Evolutionary conservation across 345 rosid species (phyloP).

Genomic region (Boechera stricta): DNA sequence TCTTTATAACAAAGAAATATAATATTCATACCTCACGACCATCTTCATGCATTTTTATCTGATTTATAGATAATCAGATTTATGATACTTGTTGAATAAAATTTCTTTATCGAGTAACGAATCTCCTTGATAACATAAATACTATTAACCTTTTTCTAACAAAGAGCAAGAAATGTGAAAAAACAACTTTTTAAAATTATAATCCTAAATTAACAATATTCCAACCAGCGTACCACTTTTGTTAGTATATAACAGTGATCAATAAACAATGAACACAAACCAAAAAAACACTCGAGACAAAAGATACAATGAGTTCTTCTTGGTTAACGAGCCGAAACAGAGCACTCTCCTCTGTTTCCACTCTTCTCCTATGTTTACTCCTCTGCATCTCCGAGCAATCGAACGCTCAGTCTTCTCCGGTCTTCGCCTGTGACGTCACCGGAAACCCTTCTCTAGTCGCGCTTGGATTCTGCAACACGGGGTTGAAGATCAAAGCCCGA

Average conservation of each 20-base stretch:
- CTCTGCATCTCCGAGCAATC: slow-evolving; percentile 25
- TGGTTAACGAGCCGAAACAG: slow-evolving; percentile 16
- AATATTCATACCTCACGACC: slow-evolving; percentile 7
- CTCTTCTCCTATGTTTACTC: slow-evolving; percentile 48
- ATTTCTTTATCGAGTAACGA: not conserved
- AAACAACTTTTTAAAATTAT: not conserved
- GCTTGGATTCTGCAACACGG: slow-evolving; percentile 67
- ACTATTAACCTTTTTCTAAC: not conserved
- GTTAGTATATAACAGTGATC: slow-evolving; percentile 14
- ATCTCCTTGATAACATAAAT: not conserved
- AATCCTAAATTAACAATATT: not conserved
- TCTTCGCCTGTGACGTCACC: slow-evolving; percentile 70
- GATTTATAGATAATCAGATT: not conserved
- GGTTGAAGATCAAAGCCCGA: slow-evolving; percentile 51
- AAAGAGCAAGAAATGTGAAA: not conserved
- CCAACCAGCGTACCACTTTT: slow-evolving; percentile 7
- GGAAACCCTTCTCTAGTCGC: slow-evolving; percentile 48
- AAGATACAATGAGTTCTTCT: slow-evolving; percentile 16
- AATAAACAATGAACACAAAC: slow-evolving; percentile 16
- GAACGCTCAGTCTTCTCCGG: slow-evolving; percentile 51
- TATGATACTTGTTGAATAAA: not conserved
- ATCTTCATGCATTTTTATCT: not conserved
- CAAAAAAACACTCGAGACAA: not conserved
- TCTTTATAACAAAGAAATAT: not conserved
- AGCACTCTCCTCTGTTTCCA: slow-evolving; percentile 32